Conservation (phyloP, 257 asterid species). For the Verbascum thapsus region DNA sequence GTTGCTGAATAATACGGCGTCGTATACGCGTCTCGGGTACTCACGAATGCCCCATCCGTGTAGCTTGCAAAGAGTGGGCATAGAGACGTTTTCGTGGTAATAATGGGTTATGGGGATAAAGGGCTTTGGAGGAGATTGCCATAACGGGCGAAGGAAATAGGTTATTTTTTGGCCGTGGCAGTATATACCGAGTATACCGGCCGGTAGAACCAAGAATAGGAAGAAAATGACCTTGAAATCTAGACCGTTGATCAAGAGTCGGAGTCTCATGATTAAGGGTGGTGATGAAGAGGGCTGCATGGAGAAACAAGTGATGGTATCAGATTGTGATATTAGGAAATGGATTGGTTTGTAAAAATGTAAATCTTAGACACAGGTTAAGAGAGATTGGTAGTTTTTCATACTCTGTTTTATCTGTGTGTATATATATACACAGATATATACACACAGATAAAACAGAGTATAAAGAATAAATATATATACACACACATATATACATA, state of each 20-base stretch:
- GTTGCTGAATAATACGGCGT: slow-evolving; percentile 45
- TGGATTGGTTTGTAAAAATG: not conserved
- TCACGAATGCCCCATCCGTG: slow-evolving; percentile 46
- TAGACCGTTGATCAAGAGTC: slow-evolving; percentile 41
- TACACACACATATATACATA: not conserved
- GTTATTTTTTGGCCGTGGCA: slow-evolving; percentile 46
- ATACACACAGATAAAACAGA: not conserved
- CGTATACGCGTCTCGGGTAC: slow-evolving; percentile 40
- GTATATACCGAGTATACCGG: slow-evolving; percentile 33
- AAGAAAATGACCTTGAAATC: slow-evolving; percentile 39
- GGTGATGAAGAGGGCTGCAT: slow-evolving; percentile 33
- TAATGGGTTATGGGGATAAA: slow-evolving; percentile 43
- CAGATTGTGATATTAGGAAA: slow-evolving; percentile 20
- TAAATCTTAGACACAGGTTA: not conserved
- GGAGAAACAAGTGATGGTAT: slow-evolving; percentile 10
- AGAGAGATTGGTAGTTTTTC: not conserved
- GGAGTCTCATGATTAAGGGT: slow-evolving; percentile 35
- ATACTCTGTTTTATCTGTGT: too few species aligned
- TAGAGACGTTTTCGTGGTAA: slow-evolving; percentile 37
- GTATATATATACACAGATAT: too few species aligned
- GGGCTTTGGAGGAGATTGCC: slow-evolving; percentile 51
- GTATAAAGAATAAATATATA: not conserved
- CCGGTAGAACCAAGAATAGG: slow-evolving; percentile 34
- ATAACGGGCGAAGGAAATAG: slow-evolving; percentile 46
- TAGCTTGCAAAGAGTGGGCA: slow-evolving; percentile 37